phyloP scores from a whole-genome alignment of 1,139 yeast species.

The Geotrichum klebahnii region DNA sequence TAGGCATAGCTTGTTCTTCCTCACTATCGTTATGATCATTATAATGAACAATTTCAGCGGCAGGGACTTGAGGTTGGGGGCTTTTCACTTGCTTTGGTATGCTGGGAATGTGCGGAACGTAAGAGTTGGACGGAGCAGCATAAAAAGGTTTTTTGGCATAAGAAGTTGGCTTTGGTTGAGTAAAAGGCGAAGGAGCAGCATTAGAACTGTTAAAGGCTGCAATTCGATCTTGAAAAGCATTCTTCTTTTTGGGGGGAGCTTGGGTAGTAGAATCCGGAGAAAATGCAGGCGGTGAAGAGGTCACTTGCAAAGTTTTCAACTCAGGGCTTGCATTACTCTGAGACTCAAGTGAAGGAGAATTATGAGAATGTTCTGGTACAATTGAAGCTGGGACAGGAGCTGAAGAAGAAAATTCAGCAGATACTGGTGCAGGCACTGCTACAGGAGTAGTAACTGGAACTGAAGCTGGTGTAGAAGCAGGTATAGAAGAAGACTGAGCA shows the following conservation, averaged over 20 bases:
- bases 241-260: constrained; percentile 22
- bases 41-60: constrained; percentile 23
- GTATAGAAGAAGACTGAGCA: constrained; percentile 18
- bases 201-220: constrained; percentile 44
- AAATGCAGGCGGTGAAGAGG: no score
- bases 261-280: no score
- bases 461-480: constrained; percentile 19
- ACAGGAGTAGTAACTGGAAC: no score
- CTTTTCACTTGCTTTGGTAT: constrained; percentile 15
- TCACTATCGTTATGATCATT: constrained; percentile 30
- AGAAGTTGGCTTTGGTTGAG: constrained; percentile 36
- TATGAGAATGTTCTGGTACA: not conserved
- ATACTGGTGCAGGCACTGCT: not conserved
- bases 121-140: constrained; percentile 44
- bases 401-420: not conserved
- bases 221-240: constrained; percentile 43
- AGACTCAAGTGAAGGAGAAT: not conserved
- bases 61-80: constrained; percentile 23
- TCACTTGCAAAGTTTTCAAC: no score
- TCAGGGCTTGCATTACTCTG: no score
- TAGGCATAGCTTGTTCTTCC: constrained; percentile 56
- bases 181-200: constrained; percentile 39
- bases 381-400: constrained; percentile 1
- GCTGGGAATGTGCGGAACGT: constrained; percentile 32
- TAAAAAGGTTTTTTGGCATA: constrained; percentile 42